phyloP scores from a whole-genome alignment of 1,139 yeast species.

The Pichia inconspicua region DNA sequence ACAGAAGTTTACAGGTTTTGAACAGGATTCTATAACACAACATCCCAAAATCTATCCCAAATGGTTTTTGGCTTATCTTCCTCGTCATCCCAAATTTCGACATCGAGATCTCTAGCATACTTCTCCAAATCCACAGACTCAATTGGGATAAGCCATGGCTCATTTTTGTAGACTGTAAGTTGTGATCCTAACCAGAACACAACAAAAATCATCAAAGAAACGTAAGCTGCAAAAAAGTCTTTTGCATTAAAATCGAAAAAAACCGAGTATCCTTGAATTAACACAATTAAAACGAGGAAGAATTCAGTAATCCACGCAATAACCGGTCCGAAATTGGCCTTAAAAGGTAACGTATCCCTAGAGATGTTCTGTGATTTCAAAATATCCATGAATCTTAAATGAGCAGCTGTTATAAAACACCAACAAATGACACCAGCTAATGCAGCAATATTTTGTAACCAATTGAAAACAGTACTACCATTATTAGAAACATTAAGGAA shows the following conservation, averaged over 20 bases:
- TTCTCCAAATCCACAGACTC: constrained; percentile 36
- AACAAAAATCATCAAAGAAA: constrained; percentile 52
- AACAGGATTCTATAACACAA: constrained; percentile 6
- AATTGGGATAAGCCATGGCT: constrained; percentile 33
- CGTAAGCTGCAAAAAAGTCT: constrained; percentile 57
- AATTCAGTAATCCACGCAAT: constrained; percentile 51
- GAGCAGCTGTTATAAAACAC: constrained; percentile 61
- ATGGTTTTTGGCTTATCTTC: constrained; percentile 23
- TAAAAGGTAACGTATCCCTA: constrained; percentile 60
- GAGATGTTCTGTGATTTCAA: constrained; percentile 51
- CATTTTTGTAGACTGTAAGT: constrained; percentile 28
- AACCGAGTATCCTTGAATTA: constrained; percentile 64
- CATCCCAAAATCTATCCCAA: constrained; percentile 15
- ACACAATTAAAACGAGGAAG: constrained; percentile 43
- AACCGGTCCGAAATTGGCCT: constrained; percentile 60
- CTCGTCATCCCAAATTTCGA: constrained; percentile 17
- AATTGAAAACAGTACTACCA: constrained; percentile 67
- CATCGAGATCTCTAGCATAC: constrained; percentile 12
- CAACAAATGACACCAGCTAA: constrained; percentile 71
- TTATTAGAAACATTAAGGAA: constrained; percentile 55
- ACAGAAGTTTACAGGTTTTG: too few relatives aligned
- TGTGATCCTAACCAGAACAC: constrained; percentile 37
- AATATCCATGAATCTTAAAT: constrained; percentile 60
- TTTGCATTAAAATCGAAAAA: constrained; percentile 50
- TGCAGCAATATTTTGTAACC: constrained; percentile 78